Conservation (phyloP, 2,329 filamentous ascomycete genomes). For the Sclerotinia trifoliorum region DNA sequence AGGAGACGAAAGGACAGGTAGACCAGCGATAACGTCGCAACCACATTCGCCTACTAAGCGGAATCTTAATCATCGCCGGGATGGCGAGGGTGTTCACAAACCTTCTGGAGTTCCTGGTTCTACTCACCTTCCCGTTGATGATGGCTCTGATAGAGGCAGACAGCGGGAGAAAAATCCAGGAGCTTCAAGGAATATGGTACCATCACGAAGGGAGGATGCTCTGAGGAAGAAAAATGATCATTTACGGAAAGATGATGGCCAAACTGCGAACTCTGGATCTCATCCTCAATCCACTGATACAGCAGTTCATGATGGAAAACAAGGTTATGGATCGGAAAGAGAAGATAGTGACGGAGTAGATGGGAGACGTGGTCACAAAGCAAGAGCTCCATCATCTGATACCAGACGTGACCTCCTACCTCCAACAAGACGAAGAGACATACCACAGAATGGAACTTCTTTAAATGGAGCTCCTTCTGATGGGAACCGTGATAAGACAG, state of each 20-base stretch:
- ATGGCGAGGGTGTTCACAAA: not conserved
- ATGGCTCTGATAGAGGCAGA: not conserved
- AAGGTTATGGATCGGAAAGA: not conserved
- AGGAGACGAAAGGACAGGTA: not conserved
- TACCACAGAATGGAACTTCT: not conserved
- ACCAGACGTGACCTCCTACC: not conserved
- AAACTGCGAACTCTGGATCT: not conserved
- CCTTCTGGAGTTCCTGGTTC: not conserved
- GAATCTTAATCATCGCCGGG: not conserved
- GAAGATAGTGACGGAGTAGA: not conserved
- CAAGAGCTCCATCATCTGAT: not conserved
- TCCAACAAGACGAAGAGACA: not conserved
- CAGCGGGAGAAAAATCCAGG: not conserved
- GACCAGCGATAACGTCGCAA: not conserved
- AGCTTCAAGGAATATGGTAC: not conserved
- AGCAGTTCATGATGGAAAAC: not conserved
- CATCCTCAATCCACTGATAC: not conserved
- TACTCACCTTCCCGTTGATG: not conserved
- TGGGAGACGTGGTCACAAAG: not conserved
- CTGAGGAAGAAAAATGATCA: not conserved
- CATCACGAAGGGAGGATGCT: not conserved
- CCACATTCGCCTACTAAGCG: slow-evolving; percentile 4
- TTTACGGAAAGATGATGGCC: not conserved
- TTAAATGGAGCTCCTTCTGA: not conserved
- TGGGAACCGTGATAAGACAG: not conserved